Conservation (phyloP, 768 basidiomycete species). For the Saitozyma sp. region DNA sequence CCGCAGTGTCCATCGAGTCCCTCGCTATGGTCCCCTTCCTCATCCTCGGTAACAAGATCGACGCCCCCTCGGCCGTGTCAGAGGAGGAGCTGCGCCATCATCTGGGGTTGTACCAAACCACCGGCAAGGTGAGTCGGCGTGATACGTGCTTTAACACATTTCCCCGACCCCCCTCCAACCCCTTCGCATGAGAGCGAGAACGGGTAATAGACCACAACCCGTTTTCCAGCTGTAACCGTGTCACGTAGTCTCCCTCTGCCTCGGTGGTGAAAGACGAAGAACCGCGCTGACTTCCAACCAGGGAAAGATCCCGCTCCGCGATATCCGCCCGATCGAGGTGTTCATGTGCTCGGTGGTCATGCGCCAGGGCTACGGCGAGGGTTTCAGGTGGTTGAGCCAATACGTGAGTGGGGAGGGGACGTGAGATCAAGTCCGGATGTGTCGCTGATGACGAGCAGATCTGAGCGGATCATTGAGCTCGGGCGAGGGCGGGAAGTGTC, state of each 20-base stretch:
- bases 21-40: constrained; percentile 96
- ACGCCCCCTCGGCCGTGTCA: constrained; percentile 93
- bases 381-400: constrained; percentile 98
- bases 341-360: constrained; percentile 99
- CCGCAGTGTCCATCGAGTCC: constrained; percentile 81
- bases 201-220: no score
- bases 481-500: no score
- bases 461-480: no score
- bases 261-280: background rate
- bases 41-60: constrained; percentile 98
- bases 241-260: background rate
- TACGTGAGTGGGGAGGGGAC: constrained; percentile 63
- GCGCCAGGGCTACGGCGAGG: constrained; percentile 97
- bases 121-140: constrained; percentile 74
- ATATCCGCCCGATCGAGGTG: constrained; percentile 96
- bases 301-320: constrained; percentile 95
- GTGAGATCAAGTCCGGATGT: background rate
- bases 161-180: background rate
- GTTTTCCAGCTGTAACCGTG: no score
- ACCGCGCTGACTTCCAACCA: constrained; percentile 48
- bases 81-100: constrained; percentile 96
- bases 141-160: background rate
- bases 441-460: no score
- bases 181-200: background rate
- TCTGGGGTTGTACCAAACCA: constrained; percentile 96